Conservation (phyloP, 441 rosid genomes). For the Euphorbia celastroides region DNA sequence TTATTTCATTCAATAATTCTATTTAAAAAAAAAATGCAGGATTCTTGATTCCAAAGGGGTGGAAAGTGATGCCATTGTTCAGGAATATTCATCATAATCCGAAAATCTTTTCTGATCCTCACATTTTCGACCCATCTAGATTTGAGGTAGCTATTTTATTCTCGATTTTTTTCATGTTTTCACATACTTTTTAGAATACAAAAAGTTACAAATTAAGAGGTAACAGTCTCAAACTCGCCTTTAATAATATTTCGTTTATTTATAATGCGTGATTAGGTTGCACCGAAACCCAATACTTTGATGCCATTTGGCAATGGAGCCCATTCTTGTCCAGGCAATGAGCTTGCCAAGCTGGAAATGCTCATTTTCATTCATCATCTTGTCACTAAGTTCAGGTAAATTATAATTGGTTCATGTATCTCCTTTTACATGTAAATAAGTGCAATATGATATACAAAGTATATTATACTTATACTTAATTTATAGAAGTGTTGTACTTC, state of each 20-base stretch:
- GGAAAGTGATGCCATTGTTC: conserved; percentile 98
- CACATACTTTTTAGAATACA: too few species aligned
- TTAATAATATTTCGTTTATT: too few species aligned
- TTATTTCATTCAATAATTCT: background rate
- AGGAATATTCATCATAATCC: conserved; percentile 89
- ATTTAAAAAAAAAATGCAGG: conserved; percentile 32
- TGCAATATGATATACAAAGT: too few species aligned
- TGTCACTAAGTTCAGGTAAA: conserved; percentile 60
- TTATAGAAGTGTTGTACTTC: too few species aligned
- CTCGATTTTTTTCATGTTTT: too few species aligned
- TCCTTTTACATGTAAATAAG: background rate
- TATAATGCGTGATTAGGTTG: conserved; percentile 31
- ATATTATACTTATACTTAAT: background rate
- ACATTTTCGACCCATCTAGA: conserved; percentile 72
- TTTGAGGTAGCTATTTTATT: conserved; percentile 54
- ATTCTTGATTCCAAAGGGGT: conserved; percentile 82
- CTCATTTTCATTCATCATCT: conserved; percentile 73
- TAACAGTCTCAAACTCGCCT: too few species aligned
- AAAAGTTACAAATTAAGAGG: too few species aligned
- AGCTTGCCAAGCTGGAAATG: conserved; percentile 86
- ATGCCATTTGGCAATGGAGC: conserved; percentile 91
- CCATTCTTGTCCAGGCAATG: conserved; percentile 90
- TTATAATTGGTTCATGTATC: too few species aligned
- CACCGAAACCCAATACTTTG: conserved; percentile 74
- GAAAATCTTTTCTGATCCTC: conserved; percentile 62